phyloP scores from a whole-genome alignment of 2,329 filamentous ascomycete genomes.

The Xylariaceae sp. region DNA sequence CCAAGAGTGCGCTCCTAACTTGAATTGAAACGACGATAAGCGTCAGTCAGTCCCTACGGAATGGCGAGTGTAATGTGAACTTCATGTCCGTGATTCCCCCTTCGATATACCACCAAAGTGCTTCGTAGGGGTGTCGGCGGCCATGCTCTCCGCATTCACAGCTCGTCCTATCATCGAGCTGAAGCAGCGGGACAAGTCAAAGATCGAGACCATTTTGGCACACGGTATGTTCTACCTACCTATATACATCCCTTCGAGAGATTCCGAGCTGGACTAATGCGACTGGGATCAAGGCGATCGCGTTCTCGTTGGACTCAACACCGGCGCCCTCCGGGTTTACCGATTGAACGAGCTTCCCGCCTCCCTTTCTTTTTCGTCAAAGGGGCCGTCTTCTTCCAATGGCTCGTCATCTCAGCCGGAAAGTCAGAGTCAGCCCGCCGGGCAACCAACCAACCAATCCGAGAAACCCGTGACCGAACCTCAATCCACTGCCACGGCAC shows the following conservation, averaged over 20 bases:
- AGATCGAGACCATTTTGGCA: conserved; percentile 91
- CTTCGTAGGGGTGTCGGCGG: conserved; percentile 19
- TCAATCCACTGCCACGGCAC: conserved; percentile 28
- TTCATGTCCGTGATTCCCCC: conserved; percentile 11
- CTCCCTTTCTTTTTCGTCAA: conserved; percentile 31
- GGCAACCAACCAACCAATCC: conserved; percentile 4
- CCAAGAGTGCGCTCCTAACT: no score
- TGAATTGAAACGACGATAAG: no score
- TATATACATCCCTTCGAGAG: no score
- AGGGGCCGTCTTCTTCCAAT: conserved; percentile 31
- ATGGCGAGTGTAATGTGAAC: not conserved
- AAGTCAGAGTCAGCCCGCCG: conserved; percentile 5
- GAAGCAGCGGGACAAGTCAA: conserved; percentile 89
- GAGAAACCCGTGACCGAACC: conserved; percentile 13
- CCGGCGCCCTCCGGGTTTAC: conserved; percentile 83
- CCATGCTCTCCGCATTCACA: conserved; percentile 96
- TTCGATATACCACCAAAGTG: conserved; percentile 6
- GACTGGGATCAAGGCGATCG: conserved; percentile 62
- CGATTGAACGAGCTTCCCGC: conserved; percentile 66
- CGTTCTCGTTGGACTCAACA: conserved; percentile 86
- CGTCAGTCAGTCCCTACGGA: not conserved
- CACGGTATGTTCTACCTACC: conserved; percentile 57
- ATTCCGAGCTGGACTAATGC: conserved; percentile 2
- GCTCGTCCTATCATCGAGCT: conserved; percentile 97
- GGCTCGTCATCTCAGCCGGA: conserved; percentile 19